Evolutionary conservation across 83 land plant genomes (phyloP), one percentile per base, ranked within the genome.

Genomic region (Diphasiastrum complanatum): DNA sequence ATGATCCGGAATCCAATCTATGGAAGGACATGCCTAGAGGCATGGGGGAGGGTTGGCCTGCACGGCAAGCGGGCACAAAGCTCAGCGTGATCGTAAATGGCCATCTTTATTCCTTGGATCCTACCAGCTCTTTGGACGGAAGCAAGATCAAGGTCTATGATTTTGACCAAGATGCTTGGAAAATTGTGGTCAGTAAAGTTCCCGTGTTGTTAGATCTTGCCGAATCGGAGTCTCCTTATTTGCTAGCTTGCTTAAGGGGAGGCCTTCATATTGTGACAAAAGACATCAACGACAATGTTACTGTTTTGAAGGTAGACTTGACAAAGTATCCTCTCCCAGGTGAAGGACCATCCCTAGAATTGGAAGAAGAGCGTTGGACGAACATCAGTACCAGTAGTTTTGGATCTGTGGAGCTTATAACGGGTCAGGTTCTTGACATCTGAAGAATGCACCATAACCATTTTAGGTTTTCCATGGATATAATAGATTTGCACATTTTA

Each of bases 1-100:
- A 72, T 71, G 96, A 93, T 70, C 99, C 99, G 6, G 76, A 73
- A 29, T 52, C 75, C 11, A 63, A 83, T 51, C 28, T 70, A 33
- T 93, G 99, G 99, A 52, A 34, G 3, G 99, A 93, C 63, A 93
- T 93, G 99, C 92, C 99, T 27, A 51, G 14, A 19, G 99, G 99
- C 10, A 93, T 93, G 99, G 99, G 99, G 6, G 99, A 88, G 51
- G 92, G 96, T 49, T 95, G 99, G 99, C 99, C 99, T 37, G 96
- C 96, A 6, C 72, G 79, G 27, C 99, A 93, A 37, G 99, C 99
- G 27, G 99, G 91, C 2, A 86, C 91, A 1, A 93, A 93, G 52
- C 55, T 93, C 29, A 89, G 92, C 62, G 92, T 82, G 23, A 84
- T 89, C 2, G 86, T 93, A 14, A 76, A 84, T 72, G 96, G 78